Base-by-base conservation (phyloP, 1,139 yeast genomes). In the Pichia sp. region DNA sequence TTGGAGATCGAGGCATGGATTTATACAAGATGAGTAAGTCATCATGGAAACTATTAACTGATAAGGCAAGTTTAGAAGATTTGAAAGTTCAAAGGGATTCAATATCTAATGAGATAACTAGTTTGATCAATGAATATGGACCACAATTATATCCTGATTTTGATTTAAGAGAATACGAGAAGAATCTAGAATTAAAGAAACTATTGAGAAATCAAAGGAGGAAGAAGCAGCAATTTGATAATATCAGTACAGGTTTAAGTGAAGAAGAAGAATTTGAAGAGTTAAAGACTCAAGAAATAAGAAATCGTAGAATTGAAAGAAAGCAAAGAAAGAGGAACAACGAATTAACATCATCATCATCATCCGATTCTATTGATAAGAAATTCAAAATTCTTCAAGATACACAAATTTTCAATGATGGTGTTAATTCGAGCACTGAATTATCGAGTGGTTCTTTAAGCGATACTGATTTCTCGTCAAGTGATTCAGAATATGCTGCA, bases 1-100 rank as follows among this genome's bases (percentile, higher is more conserved):
- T 88, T 41, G 97, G 98, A 39, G 98, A 91, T 57, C 84, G 82
- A 50, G 97, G 98, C 18, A 71, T 85, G 75, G 97, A 91, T 58
- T 69, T 85, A 39, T 75, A 83, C 61, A 86, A 88, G 58, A 79
- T 94, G 5, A 65, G 89, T 47, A 71, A 88, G 49, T 96, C 97
- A 1, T 65, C 89, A 38, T 82, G 86, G 57, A 64, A 88, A 34
- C 82, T 95, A 2, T 63, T 89, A 31, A 72, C 73, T 5, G 71
- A 77, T 37, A 75, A 78, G 14, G 70, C 64, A 56, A 71, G 70
- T 53, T 69, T 86, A 34, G 68, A 69, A 30, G 66, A 73, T 38
- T 67, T 86, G 51, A 77, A 82, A 51, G 54, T 63, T 22, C 68
- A 71, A 18, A 67, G 96, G 40, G 62, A 66, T 31, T 67, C 65